Evolutionary conservation across 768 basidiomycete species (phyloP).

Genomic region (Leccinum ochraceum): DNA sequence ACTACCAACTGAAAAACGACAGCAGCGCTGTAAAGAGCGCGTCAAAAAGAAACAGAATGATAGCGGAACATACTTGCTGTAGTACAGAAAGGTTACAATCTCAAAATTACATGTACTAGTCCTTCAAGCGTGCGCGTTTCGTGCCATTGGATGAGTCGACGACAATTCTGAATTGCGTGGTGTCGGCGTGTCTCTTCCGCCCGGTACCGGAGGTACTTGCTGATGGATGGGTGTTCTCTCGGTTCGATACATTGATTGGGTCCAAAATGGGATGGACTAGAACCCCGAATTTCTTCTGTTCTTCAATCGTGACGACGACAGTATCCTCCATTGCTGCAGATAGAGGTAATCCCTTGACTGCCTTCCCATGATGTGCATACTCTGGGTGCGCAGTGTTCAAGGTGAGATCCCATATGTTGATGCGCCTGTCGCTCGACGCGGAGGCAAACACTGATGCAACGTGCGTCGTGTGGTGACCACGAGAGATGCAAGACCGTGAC

Average conservation of each 20-base stretch:
- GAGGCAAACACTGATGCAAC: constrained; percentile 92
- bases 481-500: constrained; percentile 74
- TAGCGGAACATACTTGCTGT: no score
- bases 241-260: background rate
- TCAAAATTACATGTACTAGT: no score
- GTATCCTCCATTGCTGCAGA: background rate
- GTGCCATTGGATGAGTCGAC: background rate
- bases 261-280: background rate
- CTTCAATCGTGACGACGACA: background rate
- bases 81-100: no score
- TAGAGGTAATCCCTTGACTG: background rate
- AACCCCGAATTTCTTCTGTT: background rate
- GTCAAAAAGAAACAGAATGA: no score
- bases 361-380: background rate
- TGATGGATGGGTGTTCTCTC: background rate
- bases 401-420: constrained; percentile 94
- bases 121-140: background rate
- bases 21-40: no score
- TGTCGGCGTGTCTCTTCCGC: background rate
- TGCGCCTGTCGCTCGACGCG: constrained; percentile 87
- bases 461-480: constrained; percentile 80
- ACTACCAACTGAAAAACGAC: no score
- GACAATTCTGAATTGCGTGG: background rate
- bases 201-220: background rate
- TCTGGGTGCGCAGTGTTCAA: background rate